Percentiles rank a stretch among this genome's conserved stretches.
phyloP scores from a whole-genome alignment of 768 basidiomycete genomes.

The Tylopilus subfusipes region DNA sequence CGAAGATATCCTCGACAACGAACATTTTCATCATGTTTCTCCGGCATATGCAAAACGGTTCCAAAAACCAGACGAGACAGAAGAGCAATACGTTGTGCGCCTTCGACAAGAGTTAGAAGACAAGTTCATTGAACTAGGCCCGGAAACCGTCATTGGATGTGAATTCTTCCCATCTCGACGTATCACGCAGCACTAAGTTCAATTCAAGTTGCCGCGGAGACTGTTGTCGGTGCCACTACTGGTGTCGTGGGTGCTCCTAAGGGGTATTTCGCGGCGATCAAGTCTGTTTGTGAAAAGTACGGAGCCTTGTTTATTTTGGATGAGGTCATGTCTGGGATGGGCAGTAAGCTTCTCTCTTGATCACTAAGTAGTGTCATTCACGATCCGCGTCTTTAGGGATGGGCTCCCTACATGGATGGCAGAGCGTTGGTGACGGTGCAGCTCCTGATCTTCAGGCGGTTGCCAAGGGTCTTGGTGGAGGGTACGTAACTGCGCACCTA shows the following conservation, averaged over 20 bases:
- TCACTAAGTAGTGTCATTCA: neutral
- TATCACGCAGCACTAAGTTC: neutral
- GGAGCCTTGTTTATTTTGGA: conserved; percentile 77
- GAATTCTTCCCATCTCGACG: conserved; percentile 26
- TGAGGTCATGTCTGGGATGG: conserved; percentile 93
- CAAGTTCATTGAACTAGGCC: conserved; percentile 79
- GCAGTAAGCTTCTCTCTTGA: conserved; percentile 50
- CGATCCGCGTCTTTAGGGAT: conserved; percentile 49
- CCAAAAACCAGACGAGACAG: conserved; percentile 62
- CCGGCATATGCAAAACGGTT: conserved; percentile 87
- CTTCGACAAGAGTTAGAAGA: conserved; percentile 78
- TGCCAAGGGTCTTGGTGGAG: conserved; percentile 88
- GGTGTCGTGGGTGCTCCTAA: conserved; percentile 75
- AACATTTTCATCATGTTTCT: conserved; percentile 79
- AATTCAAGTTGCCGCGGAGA: conserved; percentile 69
- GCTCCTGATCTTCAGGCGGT: conserved; percentile 84
- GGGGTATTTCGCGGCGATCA: conserved; percentile 85
- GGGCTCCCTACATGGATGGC: conserved; percentile 86
- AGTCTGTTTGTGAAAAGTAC: conserved; percentile 74
- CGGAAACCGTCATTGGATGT: conserved; percentile 82
- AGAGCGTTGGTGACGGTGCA: conserved; percentile 73
- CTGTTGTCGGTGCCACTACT: conserved; percentile 83
- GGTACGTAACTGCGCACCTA: conserved; percentile 43
- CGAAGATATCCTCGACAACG: conserved; percentile 55
- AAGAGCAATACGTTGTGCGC: conserved; percentile 75